A percentile compares a stretch with the other conserved stretches of the same genome.
These are phyloP conservation scores for Hylodesmum podocarpum DNA, from an alignment of 306 rosid species.

Conservation along the genomic window DNA sequence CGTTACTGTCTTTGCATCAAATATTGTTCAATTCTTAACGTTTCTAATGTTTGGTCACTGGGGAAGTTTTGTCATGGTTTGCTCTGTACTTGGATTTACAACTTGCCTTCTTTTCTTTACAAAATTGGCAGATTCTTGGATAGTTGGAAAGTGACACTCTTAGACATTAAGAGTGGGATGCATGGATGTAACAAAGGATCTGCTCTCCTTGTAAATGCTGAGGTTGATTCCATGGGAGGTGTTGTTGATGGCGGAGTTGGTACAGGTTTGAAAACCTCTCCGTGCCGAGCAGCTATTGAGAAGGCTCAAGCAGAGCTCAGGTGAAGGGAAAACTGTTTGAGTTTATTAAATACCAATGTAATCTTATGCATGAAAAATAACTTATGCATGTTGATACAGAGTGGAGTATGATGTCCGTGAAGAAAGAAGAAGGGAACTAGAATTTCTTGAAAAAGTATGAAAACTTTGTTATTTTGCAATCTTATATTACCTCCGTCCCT, in stretches of 20 bases:
- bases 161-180: conserved; percentile 68
- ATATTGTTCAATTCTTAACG: not conserved
- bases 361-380: conserved; percentile 19
- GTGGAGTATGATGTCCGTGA: conserved; percentile 90
- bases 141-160: conserved; percentile 60
- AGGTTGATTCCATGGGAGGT: conserved; percentile 99
- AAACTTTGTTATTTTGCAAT: conserved; percentile 30
- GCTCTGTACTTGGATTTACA: conserved; percentile 4
- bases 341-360: conserved; percentile 17
- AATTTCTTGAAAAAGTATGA: conserved; percentile 95
- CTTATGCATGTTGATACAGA: conserved; percentile 59
- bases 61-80: not conserved
- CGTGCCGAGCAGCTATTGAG: conserved; percentile 83
- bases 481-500: no score
- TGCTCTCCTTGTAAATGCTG: conserved; percentile 96
- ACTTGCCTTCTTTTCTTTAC: not conserved
- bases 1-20: not conserved
- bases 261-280: conserved; percentile 95
- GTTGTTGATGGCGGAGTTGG: conserved; percentile 98
- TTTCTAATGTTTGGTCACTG: conserved; percentile 4
- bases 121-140: conserved; percentile 32
- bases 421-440: conserved; percentile 93
- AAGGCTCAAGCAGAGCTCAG: conserved; percentile 97
- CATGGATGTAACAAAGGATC: conserved; percentile 82
- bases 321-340: conserved; percentile 43